A percentile compares a stretch with the other conserved stretches of the same genome.
These are phyloP conservation scores for Scutellaria minor DNA, from an alignment of 257 asterid genomes.

Conservation along the genomic window DNA sequence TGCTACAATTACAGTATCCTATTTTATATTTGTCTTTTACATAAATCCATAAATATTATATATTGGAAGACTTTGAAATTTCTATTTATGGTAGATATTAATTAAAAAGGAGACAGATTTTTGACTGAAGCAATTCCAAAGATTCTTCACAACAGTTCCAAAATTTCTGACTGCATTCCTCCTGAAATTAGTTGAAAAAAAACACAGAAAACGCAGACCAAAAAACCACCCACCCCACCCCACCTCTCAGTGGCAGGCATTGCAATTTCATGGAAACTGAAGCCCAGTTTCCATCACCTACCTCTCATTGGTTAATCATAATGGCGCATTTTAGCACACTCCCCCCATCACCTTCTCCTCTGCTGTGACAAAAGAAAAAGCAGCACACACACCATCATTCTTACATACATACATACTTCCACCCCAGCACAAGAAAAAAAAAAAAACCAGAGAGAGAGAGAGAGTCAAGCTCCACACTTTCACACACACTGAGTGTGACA, in stretches of 20 bases:
- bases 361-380: conserved; percentile 38
- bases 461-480: conserved; percentile 21
- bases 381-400: conserved; percentile 53
- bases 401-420: conserved; percentile 33
- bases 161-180: conserved; percentile 44
- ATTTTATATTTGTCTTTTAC: too few relatives aligned
- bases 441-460: conserved; percentile 12
- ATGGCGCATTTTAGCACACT: conserved; percentile 62
- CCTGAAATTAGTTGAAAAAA: conserved; percentile 45
- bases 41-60: too few relatives aligned
- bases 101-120: conserved; percentile 27
- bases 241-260: conserved; percentile 55
- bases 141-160: conserved; percentile 54
- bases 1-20: too few relatives aligned
- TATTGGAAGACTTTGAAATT: too few relatives aligned
- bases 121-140: conserved; percentile 52
- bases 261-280: conserved; percentile 48
- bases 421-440: conserved; percentile 31
- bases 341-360: conserved; percentile 45
- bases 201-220: conserved; percentile 44
- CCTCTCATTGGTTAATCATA: conserved; percentile 66
- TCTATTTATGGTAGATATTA: neutral
- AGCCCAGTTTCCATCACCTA: conserved; percentile 49
- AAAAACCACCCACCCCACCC: conserved; percentile 11
- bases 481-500: conserved; percentile 29